These are phyloP conservation scores for Salix viminalis DNA, from an alignment of 345 rosid species.

Conservation along the genomic window DNA sequence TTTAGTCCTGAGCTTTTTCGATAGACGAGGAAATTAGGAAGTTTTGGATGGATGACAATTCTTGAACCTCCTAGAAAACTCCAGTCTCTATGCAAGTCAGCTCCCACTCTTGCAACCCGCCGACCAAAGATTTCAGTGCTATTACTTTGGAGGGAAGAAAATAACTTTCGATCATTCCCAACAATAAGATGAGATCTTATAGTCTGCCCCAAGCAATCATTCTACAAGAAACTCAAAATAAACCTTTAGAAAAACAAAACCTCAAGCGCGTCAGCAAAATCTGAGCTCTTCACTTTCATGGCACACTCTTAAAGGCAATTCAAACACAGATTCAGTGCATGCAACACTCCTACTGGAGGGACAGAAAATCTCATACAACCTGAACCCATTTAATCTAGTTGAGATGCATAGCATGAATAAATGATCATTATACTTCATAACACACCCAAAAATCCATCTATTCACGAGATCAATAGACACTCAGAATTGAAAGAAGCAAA, in stretches of 20 bases:
- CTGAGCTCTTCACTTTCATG: neutral
- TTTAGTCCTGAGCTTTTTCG: conserved; percentile 35
- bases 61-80: conserved; percentile 62
- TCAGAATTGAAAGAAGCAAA: conserved; percentile 6
- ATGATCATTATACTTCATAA: neutral
- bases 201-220: conserved; percentile 31
- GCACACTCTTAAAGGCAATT: neutral
- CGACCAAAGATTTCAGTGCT: conserved; percentile 23
- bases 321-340: neutral
- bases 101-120: conserved; percentile 23
- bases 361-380: neutral
- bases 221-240: conserved; percentile 26
- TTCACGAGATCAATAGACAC: neutral
- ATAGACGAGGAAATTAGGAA: conserved; percentile 13
- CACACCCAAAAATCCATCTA: neutral
- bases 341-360: neutral
- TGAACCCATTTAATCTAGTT: neutral
- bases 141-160: conserved; percentile 25
- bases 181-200: conserved; percentile 18
- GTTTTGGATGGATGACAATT: conserved; percentile 26
- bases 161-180: conserved; percentile 21
- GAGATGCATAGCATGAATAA: neutral
- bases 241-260: conserved; percentile 12
- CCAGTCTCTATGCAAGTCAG: conserved; percentile 34
- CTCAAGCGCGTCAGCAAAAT: neutral